Percentiles rank a stretch among this genome's conserved stretches.
phyloP scores from a whole-genome alignment of 2,329 filamentous ascomycete species.

The Fusarium heterosporum region DNA sequence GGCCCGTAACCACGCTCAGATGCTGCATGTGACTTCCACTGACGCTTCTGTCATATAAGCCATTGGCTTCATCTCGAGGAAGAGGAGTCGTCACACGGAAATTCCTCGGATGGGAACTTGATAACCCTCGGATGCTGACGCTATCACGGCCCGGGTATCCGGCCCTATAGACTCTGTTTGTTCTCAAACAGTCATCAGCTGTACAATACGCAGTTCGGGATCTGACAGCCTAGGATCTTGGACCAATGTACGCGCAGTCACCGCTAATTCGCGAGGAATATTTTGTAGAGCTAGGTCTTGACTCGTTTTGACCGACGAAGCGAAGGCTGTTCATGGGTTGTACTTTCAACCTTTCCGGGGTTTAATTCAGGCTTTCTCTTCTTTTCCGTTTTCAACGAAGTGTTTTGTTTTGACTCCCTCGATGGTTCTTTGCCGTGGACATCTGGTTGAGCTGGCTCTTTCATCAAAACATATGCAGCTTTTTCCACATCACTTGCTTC shows the following conservation, averaged over 20 bases:
- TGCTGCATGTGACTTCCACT: conserved; percentile 8
- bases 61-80: conserved; percentile 18
- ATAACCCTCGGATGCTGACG: conserved; percentile 43
- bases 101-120: conserved; percentile 42
- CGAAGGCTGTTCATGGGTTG: conserved; percentile 23
- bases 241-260: not conserved
- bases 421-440: conserved; percentile 6
- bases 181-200: conserved; percentile 7
- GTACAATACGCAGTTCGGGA: not conserved
- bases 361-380: conserved; percentile 42
- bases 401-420: conserved; percentile 20
- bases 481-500: conserved; percentile 74
- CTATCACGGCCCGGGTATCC: conserved; percentile 42
- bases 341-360: conserved; percentile 20
- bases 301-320: conserved; percentile 45
- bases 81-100: conserved; percentile 31
- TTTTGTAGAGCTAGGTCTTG: conserved; percentile 25
- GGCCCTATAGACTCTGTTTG: conserved; percentile 14
- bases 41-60: conserved; percentile 14
- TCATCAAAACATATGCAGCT: conserved; percentile 77
- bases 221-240: not conserved
- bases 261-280: not conserved
- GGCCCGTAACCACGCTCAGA: conserved; percentile 9
- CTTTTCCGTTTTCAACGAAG: conserved; percentile 11
- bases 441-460: conserved; percentile 43